Base-by-base conservation (phyloP, 306 rosid genomes). In the Phaseolus lunatus region DNA sequence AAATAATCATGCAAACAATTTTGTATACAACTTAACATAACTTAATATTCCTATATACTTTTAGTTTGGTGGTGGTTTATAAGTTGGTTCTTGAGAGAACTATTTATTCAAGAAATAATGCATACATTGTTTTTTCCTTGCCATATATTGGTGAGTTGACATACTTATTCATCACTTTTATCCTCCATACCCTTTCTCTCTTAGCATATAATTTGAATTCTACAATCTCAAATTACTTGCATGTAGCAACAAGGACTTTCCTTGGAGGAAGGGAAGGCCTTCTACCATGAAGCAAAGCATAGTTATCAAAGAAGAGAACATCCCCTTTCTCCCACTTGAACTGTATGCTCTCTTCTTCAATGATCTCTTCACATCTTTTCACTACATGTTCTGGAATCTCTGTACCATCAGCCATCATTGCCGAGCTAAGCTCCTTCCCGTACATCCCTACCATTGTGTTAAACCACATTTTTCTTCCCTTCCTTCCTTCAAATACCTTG, bases 181-280 rank as follows among this genome's bases (percentile, higher is more conserved):
- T 50, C 47, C 35, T 50, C 59, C 18, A 19, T 10, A 50, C 67
- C 27, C 35, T 47, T 16, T 47, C 2, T 27, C 2, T 52, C 52
- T 26, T 18, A 29, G 62, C 39, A 76, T 48, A 75, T 47, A 52
- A 54, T 44, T 63, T 52, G 23, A 64, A 49, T 2, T 41, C 27
- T 27, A 19, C 24, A n/a, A 65, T 67, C 3, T 18, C 24, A 69
- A 74, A 80, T 84, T 87, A 89, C 85, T 84, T 89, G 89, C 93
- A 89, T 0, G 89, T 93, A 54, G 90, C 80, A 67, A 93, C 98
- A 2, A 89, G 81, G 49, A 91, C 90, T 78, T 65, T 88, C 80
- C 98, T 88, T 0, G 97, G 98, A 73, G 98, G 92, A 86, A 89
- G 91, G 22, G 98, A 85, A 82, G 98, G 97, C 87, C 98, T 83